Evolutionary conservation across 2,329 filamentous ascomycete species (phyloP), one percentile per base, ranked within the genome.

Genomic region (Byssoonygena ceratinophila): DNA sequence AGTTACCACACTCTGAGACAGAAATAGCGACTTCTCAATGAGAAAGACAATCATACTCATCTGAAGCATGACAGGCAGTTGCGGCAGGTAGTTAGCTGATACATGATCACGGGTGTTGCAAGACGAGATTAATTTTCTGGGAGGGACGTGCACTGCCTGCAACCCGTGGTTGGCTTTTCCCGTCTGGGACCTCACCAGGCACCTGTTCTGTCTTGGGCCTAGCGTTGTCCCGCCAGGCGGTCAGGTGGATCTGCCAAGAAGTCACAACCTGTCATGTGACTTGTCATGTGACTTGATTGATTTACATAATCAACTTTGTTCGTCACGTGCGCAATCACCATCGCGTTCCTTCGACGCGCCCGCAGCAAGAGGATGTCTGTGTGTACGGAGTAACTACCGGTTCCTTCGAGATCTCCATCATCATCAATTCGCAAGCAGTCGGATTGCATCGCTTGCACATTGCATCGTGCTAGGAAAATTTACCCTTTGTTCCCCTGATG

Each of bases 91-190:
- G n/a, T 9, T 29, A 9, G 27, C 27, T 29, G 27, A 29, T 5
- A 29, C 27, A 29, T 29, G 27, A 14, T 41, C 11, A 16, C 7
- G 14, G 12, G 23, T 45, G 43, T 20, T 32, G n/a, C 16, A 27
- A 4, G 27, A 31, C 5, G 25, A 8, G 14, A 22, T 41, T 29
- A 43, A 20, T 43, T 50, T 43, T 50, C 39, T 45, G 25, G 27
- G 50, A 34, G 51, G 54, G 54, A 55, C 54, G 54, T 55, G 54
- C 54, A 53, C 43, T 5, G 39, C 46, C 27, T n/a, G 20, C 9
- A 46, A 34, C 54, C 44, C 47, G 54, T 55, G 54, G 51, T 55
- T 55, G 54, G 54, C 51, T 44, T 41, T 54, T 49, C 40, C 34
- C 18, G 6, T 27, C 14, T 48, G n/a, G 27, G 14, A 32, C n/a